Evolutionary conservation across 2,329 filamentous ascomycete species (phyloP).

Genomic region (Fusarium lateritium): DNA sequence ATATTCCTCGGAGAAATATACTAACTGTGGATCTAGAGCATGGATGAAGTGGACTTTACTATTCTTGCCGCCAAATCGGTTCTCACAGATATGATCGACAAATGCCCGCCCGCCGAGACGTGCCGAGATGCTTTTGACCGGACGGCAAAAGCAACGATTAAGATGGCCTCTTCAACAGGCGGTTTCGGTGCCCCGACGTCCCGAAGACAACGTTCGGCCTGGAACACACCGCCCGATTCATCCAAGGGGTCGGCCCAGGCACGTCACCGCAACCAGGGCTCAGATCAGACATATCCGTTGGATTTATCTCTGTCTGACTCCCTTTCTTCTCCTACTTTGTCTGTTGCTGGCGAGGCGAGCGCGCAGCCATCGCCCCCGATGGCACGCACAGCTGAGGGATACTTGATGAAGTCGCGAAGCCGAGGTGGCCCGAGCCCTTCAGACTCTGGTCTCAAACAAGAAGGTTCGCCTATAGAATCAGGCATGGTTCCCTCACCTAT

Average conservation of each 20-base stretch:
- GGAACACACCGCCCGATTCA: slow-evolving; percentile 50
- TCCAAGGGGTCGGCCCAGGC: slow-evolving; percentile 42
- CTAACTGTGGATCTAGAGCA: slow-evolving; percentile 65
- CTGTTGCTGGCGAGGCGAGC: slow-evolving; percentile 54
- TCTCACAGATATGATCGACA: slow-evolving; percentile 90
- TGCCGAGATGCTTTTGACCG: slow-evolving; percentile 95
- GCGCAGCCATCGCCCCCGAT: slow-evolving; percentile 59
- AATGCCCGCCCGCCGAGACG: slow-evolving; percentile 94
- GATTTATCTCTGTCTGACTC: slow-evolving; percentile 58
- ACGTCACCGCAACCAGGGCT: slow-evolving; percentile 50
- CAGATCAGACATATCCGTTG: slow-evolving; percentile 54
- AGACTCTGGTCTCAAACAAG: slow-evolving; percentile 50
- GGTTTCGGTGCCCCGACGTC: slow-evolving; percentile 73
- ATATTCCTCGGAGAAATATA: slow-evolving; percentile 2
- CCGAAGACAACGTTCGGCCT: slow-evolving; percentile 49
- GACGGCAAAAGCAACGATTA: slow-evolving; percentile 94
- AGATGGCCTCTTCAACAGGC: slow-evolving; percentile 91
- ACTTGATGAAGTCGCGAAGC: slow-evolving; percentile 51
- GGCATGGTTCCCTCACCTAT: slow-evolving; percentile 62
- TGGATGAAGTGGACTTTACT: slow-evolving; percentile 98
- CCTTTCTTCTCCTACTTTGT: slow-evolving; percentile 59
- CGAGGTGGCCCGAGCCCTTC: slow-evolving; percentile 52
- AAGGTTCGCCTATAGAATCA: slow-evolving; percentile 56
- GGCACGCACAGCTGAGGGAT: slow-evolving; percentile 52
- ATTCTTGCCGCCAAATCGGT: slow-evolving; percentile 94